Evolutionary conservation across 441 rosid genomes (phyloP), one percentile per base, ranked within the genome.

Genomic region (Brassica balearica): DNA sequence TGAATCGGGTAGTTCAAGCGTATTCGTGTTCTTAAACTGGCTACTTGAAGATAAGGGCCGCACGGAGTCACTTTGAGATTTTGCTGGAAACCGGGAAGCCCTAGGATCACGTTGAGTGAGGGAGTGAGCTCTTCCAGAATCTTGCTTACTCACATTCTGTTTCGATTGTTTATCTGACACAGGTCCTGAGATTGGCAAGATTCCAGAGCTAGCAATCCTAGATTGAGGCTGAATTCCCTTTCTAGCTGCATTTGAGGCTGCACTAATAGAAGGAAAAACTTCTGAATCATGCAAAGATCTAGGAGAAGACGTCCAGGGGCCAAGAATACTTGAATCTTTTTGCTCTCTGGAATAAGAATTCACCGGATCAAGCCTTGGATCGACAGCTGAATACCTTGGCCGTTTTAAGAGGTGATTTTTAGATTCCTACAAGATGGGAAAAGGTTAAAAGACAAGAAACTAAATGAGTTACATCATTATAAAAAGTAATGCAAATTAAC

Each of bases 141-240:
- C 93, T 78, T 84, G 90, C 78, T 86, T 91, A 3, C 81, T 71
- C 64, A 84, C 76, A 83, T 77, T 84, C 69, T 77, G 90, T 81
- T 89, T 78, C 72, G 97, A 60, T 70, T 81, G 76, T 80, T 85
- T 89, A 58, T 85, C 74, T 68, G 86, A 80, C 23, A 87, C 89
- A 53, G 84, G 72, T 19, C 85, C 77, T 43, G 83, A 74, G 78
- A 79, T 84, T 32, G 81, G 78, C 68, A 83, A 76, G 82, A 80
- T 80, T 48, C 85, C 88, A 36, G 81, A 68, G 72, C 85, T 78
- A 4, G 87, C 61, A 68, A 75, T 68, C 84, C 86, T 87, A 70
- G 80, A 51, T 73, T 80, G 88, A 38, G 87, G 84, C 80, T 83
- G 86, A 82, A 65, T 73, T 32, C 88, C 85, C 67, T 76, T 82